Base-by-base conservation (phyloP, 2,329 filamentous ascomycete genomes). In the Aspergillus neotritici region DNA sequence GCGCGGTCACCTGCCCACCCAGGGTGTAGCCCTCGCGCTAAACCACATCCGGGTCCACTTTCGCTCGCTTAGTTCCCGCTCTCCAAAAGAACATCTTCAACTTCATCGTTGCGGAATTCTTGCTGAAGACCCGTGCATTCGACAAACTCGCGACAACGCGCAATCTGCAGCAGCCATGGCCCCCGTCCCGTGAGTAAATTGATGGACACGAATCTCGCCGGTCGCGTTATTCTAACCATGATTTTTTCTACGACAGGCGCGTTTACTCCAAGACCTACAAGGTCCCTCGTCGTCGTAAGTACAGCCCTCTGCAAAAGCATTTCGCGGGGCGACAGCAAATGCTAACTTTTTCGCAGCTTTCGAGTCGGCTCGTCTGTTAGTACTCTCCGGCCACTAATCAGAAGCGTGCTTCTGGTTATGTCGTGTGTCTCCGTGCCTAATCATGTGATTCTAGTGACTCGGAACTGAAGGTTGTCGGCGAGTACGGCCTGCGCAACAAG, bases 401-500 rank as follows among this genome's bases (percentile, higher is more conserved):
- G 72, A 85, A 95, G 91, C 90, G 87, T 90, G 89, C 69, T 88
- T 94, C 87, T 87, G 82, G 83, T 90, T 79, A 97, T 73, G 90
- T 95, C 91, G 86, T 80, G 80, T 83, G 80, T 83, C 78, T 82
- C 73, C 58, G 61, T 61, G 51, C 56, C 73, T 78, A 77, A 86
- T 85, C 86, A 82, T 86, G 79, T 66, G 67, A 54, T 46, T 55
- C 70, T 79, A 97, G 93, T 80, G 93, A 98, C 81, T 88, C 90
- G 70, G 93, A 98, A 81, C 79, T 98, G 77, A 98, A 98, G 87
- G 86, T 93, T 76, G 91, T 98, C 69, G 93, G 93, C 78, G 93
- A 98, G 81, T 98, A 94, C 82, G 93, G 93, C 78, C 88, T 98
- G 68, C 87, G 90, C 78, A 98, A 98, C 83, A 98, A 98, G 89